Evolutionary conservation across 495 filamentous ascomycete genomes (phyloP).

Genomic region (Podospora pseudocomata): DNA sequence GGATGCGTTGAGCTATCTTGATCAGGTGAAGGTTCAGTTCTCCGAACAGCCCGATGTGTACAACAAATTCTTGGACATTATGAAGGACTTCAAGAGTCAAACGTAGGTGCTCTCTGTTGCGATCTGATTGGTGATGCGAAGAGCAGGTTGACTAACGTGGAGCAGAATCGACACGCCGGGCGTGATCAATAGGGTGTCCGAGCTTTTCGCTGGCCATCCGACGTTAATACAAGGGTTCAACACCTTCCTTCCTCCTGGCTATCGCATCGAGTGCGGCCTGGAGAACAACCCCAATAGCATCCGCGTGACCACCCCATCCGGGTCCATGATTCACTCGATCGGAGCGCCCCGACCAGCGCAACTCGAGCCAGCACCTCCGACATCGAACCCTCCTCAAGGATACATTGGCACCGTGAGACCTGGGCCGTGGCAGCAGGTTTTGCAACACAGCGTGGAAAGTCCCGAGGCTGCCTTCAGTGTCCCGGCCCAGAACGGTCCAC

Average conservation of each 20-base stretch:
- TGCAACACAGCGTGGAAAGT: constrained; percentile 56
- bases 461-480: constrained; percentile 52
- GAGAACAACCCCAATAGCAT: constrained; percentile 92
- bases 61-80: constrained; percentile 96
- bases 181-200: constrained; percentile 94
- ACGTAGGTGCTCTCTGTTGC: constrained; percentile 52
- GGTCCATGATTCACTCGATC: constrained; percentile 57
- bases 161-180: constrained; percentile 92
- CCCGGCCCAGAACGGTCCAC: constrained; percentile 44
- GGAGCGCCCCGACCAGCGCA: constrained; percentile 43
- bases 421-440: constrained; percentile 46
- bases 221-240: constrained; percentile 98
- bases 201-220: constrained; percentile 94
- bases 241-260: constrained; percentile 95
- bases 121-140: neutral
- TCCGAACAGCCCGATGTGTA: constrained; percentile 97
- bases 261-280: constrained; percentile 92
- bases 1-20: constrained; percentile 96
- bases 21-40: constrained; percentile 98
- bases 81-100: constrained; percentile 99
- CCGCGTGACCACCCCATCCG: constrained; percentile 93
- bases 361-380: constrained; percentile 39
- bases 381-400: constrained; percentile 32
- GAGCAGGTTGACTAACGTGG: neutral
- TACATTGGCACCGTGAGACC: constrained; percentile 30